Conservation (phyloP, 2,329 filamentous ascomycete species). For the Cladophialophora carrionii region DNA sequence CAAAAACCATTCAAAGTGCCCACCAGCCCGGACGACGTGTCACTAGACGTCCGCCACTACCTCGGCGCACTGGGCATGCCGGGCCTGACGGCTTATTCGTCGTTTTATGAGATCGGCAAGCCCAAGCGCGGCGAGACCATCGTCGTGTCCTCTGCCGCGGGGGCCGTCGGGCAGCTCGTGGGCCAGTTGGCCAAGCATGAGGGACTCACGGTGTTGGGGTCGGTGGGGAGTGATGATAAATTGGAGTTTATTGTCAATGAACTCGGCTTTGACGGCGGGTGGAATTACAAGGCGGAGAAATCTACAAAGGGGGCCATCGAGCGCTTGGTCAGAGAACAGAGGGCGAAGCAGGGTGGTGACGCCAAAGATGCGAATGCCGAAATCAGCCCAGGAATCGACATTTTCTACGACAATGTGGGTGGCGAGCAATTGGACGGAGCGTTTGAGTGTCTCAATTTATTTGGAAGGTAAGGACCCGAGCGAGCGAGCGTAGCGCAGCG, state of each 20-base stretch:
- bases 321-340: constrained; percentile 63
- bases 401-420: constrained; percentile 81
- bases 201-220: constrained; percentile 77
- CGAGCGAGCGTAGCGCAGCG: too few species aligned
- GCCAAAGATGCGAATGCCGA: constrained; percentile 72
- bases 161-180: constrained; percentile 80
- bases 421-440: constrained; percentile 63
- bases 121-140: constrained; percentile 79
- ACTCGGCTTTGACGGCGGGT: constrained; percentile 71
- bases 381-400: constrained; percentile 73
- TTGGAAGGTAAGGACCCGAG: constrained; percentile 55
- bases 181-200: constrained; percentile 82
- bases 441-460: constrained; percentile 64
- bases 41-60: constrained; percentile 58
- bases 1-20: constrained; percentile 26
- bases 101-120: constrained; percentile 73
- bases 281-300: constrained; percentile 87
- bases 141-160: constrained; percentile 77
- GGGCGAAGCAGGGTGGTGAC: constrained; percentile 65
- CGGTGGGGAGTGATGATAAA: constrained; percentile 79
- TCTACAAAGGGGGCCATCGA: constrained; percentile 65
- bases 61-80: constrained; percentile 78
- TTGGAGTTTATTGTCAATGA: constrained; percentile 72
- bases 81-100: constrained; percentile 74
- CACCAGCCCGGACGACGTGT: constrained; percentile 13